Evolutionary conservation across 2,329 filamentous ascomycete species (phyloP).

Genomic region (Shiraia bambusicola): DNA sequence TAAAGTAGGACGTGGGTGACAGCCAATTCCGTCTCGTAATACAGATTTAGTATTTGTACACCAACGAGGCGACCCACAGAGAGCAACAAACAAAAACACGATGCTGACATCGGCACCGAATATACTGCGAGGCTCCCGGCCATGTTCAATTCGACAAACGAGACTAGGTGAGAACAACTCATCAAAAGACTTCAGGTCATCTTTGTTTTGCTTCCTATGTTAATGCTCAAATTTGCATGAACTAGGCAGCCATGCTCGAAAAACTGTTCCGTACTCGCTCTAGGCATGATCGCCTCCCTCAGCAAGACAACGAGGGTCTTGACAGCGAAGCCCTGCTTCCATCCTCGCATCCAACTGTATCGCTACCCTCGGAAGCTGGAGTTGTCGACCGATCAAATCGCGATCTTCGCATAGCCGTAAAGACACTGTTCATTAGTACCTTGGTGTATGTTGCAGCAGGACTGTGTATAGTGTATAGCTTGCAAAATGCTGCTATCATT

Average conservation of each 20-base stretch:
- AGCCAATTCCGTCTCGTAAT: conserved; percentile 3
- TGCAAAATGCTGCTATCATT: conserved; percentile 13
- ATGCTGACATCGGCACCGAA: too few relatives aligned
- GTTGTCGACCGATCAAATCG: conserved; percentile 7
- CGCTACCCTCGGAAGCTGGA: conserved; percentile 1
- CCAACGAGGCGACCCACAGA: neutral
- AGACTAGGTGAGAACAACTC: neutral
- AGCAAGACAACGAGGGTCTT: conserved; percentile 11
- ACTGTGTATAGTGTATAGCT: conserved; percentile 17
- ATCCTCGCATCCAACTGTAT: conserved; percentile 3
- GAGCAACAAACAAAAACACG: neutral
- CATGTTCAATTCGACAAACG: too few relatives aligned
- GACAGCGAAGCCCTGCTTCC: conserved; percentile 19
- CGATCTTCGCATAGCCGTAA: conserved; percentile 11
- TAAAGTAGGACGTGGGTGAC: conserved; percentile 2
- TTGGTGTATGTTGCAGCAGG: conserved; percentile 20
- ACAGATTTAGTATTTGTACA: neutral
- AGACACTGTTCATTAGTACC: conserved; percentile 18
- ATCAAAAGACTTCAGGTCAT: neutral
- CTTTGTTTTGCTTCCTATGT: neutral
- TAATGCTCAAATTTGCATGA: neutral
- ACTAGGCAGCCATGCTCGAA: conserved; percentile 9
- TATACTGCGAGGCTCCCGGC: too few relatives aligned
- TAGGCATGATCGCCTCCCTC: conserved; percentile 10
- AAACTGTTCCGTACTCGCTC: conserved; percentile 8